Conservation (phyloP, 1,139 yeast species). For the Candida smagusa region DNA sequence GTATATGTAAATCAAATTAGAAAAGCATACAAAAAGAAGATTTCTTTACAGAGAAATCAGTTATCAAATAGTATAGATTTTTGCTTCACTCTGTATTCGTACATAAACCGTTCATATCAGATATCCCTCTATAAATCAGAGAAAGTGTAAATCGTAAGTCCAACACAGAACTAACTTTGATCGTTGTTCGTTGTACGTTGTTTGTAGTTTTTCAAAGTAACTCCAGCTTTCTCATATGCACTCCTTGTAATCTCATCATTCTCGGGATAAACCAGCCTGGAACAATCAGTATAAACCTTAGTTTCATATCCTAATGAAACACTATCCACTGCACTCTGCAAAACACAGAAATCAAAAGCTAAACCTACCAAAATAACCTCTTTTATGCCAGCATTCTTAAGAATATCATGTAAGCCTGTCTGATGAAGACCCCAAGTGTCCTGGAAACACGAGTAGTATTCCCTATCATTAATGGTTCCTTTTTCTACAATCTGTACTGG, state of each 20-base stretch:
- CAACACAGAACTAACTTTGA: no score
- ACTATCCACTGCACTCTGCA: conserved; percentile 70
- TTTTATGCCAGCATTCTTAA: conserved; percentile 45
- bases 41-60: no score
- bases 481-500: conserved; percentile 53
- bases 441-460: conserved; percentile 84
- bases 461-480: conserved; percentile 70
- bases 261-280: conserved; percentile 35
- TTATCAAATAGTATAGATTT: no score
- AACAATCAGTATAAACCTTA: conserved; percentile 53
- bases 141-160: no score
- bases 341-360: conserved; percentile 85
- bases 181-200: no score
- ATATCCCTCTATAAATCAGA: no score
- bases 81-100: no score
- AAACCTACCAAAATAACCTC: conserved; percentile 76
- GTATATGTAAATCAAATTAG: no score
- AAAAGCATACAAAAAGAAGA: no score
- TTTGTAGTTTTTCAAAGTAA: no score
- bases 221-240: conserved; percentile 24
- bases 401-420: conserved; percentile 57
- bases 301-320: conserved; percentile 60
- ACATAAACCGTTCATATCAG: no score
- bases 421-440: conserved; percentile 74
- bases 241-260: conserved; percentile 25